Evolutionary conservation across 2,329 filamentous ascomycete genomes (phyloP).

Genomic region (Pyricularia sp.): DNA sequence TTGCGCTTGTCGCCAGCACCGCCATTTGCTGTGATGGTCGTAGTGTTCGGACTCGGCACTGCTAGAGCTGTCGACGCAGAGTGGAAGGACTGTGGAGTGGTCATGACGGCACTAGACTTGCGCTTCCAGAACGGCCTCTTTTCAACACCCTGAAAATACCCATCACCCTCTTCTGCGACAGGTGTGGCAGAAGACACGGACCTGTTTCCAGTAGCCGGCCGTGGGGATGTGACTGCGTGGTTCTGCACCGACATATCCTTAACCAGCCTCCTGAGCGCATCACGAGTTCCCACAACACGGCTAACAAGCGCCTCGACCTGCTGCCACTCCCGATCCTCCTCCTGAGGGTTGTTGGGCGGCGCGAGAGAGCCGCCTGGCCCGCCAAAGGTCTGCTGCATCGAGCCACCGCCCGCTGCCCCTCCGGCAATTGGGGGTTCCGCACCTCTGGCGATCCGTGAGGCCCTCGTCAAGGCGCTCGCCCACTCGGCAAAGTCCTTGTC

Average conservation of each 20-base stretch:
- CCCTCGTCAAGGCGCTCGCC: constrained; percentile 76
- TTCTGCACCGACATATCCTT: constrained; percentile 52
- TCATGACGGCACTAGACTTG: constrained; percentile 54
- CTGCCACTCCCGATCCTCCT: constrained; percentile 78
- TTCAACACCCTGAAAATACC: constrained; percentile 46
- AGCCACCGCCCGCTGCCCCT: neutral
- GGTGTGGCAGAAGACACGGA: constrained; percentile 19
- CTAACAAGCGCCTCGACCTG: constrained; percentile 80
- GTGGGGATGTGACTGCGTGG: constrained; percentile 30
- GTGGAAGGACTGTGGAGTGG: constrained; percentile 25
- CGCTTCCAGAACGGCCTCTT: constrained; percentile 86
- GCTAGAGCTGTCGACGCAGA: constrained; percentile 29
- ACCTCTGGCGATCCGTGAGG: constrained; percentile 56
- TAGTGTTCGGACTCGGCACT: constrained; percentile 28
- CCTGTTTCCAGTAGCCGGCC: constrained; percentile 18
- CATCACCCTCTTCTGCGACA: constrained; percentile 38
- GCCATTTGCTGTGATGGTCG: constrained; percentile 10
- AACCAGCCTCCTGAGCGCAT: constrained; percentile 77
- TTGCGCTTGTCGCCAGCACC: constrained; percentile 16
- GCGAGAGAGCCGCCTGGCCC: constrained; percentile 7
- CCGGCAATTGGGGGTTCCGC: constrained; percentile 24
- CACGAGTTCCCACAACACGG: constrained; percentile 76
- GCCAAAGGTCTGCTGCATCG: neutral
- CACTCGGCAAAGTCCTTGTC: constrained; percentile 80
- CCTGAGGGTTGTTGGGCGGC: constrained; percentile 23